Evolutionary conservation across 352 stramenopile genomes (phyloP), one percentile per base, ranked within the genome.

Genomic region (Phytopythium helicoides): DNA sequence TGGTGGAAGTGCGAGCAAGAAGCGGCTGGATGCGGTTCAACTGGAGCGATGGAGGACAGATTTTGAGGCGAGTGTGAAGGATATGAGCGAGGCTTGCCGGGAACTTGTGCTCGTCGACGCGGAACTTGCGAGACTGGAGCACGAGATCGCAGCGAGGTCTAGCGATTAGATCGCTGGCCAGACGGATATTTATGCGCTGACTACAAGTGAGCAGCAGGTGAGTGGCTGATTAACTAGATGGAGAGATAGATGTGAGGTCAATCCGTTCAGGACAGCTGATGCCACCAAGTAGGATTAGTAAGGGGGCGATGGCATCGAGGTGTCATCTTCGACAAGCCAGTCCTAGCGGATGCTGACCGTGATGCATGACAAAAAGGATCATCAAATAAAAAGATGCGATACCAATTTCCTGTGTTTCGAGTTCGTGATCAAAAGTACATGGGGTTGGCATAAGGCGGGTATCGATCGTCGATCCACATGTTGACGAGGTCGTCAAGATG

Each of bases 381-480:
- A n/a, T n/a, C n/a, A n/a, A n/a, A n/a, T n/a, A n/a, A n/a, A n/a
- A n/a, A n/a, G n/a, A n/a, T n/a, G n/a, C n/a, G n/a, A n/a, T n/a
- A n/a, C n/a, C n/a, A n/a, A n/a, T n/a, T n/a, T n/a, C n/a, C n/a
- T n/a, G n/a, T n/a, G n/a, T n/a, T n/a, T n/a, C 26, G 7, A 15
- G 39, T 2, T 25, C 8, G 16, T 36, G 3, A 10, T 76, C 39
- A 84, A 34, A 86, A 88, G 60, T 88, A 86, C 31, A 90, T 53
- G 16, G 74, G 76, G 31, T 86, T 90, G 25, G 76, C 71, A 48
- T 89, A 91, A 3, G 71, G 78, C 10, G 74, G 81, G 52, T 87
- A 86, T 15, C 69, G 63, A 28, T 84, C 72, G 48, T 91, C 78
- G 50, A 91, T 85, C 75, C 78, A 89, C 52, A 85, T 76, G 37